These are phyloP conservation scores for Monosporascus sp. DNA, from an alignment of 2,329 filamentous ascomycete species.

Conservation along the genomic window DNA sequence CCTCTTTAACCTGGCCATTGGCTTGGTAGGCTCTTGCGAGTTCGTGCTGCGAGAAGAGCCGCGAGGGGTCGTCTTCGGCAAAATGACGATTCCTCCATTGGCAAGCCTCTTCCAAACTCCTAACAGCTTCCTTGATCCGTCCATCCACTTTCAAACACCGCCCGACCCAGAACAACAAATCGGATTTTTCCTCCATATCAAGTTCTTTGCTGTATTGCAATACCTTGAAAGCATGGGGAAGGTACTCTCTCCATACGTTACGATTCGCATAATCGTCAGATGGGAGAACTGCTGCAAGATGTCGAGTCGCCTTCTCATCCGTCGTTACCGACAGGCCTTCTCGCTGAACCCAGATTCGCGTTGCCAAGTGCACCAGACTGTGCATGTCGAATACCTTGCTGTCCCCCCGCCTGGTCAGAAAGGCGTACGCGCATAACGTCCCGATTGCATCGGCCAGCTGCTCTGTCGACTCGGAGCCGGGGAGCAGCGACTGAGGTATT, in stretches of 20 bases:
- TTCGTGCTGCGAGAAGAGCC: background rate
- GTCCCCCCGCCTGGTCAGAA: constrained; percentile 17
- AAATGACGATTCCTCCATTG: background rate
- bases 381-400: constrained; percentile 27
- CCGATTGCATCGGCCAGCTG: constrained; percentile 18
- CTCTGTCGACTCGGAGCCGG: constrained; percentile 4
- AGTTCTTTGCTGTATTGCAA: constrained; percentile 8
- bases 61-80: background rate
- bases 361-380: constrained; percentile 27
- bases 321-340: constrained; percentile 1
- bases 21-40: background rate
- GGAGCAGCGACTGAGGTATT: constrained; percentile 31
- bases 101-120: background rate
- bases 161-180: background rate
- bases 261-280: constrained; percentile 5
- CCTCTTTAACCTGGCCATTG: background rate
- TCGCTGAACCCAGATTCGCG: constrained; percentile 18
- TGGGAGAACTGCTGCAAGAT: background rate
- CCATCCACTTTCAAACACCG: background rate
- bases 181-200: constrained; percentile 4
- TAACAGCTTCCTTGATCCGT: constrained; percentile 6
- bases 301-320: background rate
- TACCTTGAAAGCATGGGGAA: constrained; percentile 19
- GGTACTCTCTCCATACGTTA: constrained; percentile 15
- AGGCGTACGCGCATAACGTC: constrained; percentile 23